These are phyloP conservation scores for Blastobotrys petasosporus DNA, from an alignment of 1,139 yeast genomes.

Conservation along the genomic window DNA sequence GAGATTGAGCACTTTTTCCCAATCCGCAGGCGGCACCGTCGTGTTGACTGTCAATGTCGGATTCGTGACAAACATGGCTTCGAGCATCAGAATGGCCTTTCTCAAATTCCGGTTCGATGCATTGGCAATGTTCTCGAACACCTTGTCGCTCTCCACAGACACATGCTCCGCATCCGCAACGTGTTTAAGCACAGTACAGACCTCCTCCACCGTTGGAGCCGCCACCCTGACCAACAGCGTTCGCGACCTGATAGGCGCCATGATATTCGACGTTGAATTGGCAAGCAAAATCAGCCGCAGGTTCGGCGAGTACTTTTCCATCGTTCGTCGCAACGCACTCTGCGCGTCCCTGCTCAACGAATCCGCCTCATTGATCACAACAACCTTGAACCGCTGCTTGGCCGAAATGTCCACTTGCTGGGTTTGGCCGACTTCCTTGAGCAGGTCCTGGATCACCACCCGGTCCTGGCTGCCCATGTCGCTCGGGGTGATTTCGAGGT, in stretches of 20 bases:
- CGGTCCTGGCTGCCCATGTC: constrained; percentile 96
- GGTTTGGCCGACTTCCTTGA: constrained; percentile 91
- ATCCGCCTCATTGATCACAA: constrained; percentile 92
- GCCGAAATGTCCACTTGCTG: constrained; percentile 80
- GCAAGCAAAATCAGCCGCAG: constrained; percentile 79
- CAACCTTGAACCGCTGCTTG: constrained; percentile 81
- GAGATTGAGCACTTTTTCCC: constrained; percentile 72
- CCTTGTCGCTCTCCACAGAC: constrained; percentile 38
- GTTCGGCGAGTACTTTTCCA: constrained; percentile 92
- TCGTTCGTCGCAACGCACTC: constrained; percentile 93
- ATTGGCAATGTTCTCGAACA: constrained; percentile 49
- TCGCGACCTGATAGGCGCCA: constrained; percentile 91
- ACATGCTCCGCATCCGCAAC: constrained; percentile 57
- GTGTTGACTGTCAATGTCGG: constrained; percentile 29
- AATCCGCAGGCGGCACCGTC: constrained; percentile 61
- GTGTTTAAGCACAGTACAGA: constrained; percentile 45
- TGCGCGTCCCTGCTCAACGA: constrained; percentile 91
- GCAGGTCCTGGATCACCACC: constrained; percentile 85
- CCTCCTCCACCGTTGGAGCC: constrained; percentile 63
- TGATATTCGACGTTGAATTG: constrained; percentile 84
- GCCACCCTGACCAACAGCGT: constrained; percentile 81
- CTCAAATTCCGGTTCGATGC: constrained; percentile 68
- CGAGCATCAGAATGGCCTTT: constrained; percentile 70
- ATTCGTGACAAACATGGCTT: constrained; percentile 73
- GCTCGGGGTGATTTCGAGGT: constrained; percentile 91